Conservation (phyloP, 805 yeast genomes). For the Babjeviella inositovora region DNA sequence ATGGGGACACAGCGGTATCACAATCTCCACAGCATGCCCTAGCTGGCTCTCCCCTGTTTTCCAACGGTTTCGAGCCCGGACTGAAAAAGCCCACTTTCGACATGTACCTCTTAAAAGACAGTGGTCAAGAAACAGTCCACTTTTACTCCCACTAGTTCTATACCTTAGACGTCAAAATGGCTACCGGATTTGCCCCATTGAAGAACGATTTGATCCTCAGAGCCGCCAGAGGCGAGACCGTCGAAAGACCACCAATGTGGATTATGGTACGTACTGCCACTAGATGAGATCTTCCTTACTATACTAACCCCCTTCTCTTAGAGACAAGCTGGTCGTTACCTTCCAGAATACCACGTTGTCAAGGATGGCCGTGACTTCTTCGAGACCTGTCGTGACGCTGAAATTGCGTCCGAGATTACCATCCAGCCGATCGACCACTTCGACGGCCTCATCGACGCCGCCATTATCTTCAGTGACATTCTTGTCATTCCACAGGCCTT, state of each 20-base stretch:
- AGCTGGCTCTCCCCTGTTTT: too few relatives aligned
- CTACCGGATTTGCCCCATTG: conserved; percentile 45
- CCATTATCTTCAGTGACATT: conserved; percentile 91
- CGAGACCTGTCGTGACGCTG: conserved; percentile 91
- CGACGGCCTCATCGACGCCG: conserved; percentile 86
- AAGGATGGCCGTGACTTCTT: conserved; percentile 81
- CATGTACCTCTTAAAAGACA: too few relatives aligned
- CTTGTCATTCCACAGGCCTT: conserved; percentile 95
- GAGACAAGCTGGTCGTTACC: conserved; percentile 93
- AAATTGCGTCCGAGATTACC: conserved; percentile 84
- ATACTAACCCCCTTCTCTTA: conserved; percentile 5
- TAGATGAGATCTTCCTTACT: neutral
- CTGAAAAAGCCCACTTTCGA: too few relatives aligned
- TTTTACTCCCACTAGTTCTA: too few relatives aligned
- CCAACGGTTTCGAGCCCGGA: too few relatives aligned
- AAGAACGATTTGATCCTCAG: conserved; percentile 83
- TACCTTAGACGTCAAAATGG: too few relatives aligned
- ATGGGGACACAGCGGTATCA: too few relatives aligned
- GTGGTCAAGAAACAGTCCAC: too few relatives aligned
- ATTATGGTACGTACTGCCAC: conserved; percentile 43
- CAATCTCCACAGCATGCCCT: too few relatives aligned
- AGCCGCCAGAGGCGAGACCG: conserved; percentile 81
- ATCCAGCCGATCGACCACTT: conserved; percentile 90
- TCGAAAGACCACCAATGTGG: conserved; percentile 97
- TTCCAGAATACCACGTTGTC: conserved; percentile 83